Percentiles rank a stretch among this genome's conserved stretches.
Evolutionary conservation across 345 rosid species (phyloP).

Genomic region (Eucalyptus marginata): DNA sequence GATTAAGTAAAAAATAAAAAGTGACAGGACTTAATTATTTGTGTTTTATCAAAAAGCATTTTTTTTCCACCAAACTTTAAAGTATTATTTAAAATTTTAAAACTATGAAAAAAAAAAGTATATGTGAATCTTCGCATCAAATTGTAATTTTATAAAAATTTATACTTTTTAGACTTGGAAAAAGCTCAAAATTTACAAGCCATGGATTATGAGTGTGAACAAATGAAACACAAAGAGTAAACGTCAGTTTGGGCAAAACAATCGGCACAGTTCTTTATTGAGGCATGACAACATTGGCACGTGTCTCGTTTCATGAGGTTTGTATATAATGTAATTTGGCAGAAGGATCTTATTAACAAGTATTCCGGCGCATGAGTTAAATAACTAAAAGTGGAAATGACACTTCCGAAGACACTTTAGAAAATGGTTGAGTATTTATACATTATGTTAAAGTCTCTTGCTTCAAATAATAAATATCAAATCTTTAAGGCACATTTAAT

Average conservation of each 20-base stretch:
- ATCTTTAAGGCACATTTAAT: not conserved
- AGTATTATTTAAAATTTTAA: too few species aligned
- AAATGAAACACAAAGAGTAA: too few species aligned
- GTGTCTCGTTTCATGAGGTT: not conserved
- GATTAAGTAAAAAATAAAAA: not conserved
- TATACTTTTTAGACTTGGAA: not conserved
- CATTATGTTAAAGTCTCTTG: not conserved
- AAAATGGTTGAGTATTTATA: not conserved
- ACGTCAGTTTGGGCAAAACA: too few species aligned
- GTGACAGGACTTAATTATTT: not conserved
- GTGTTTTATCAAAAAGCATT: not conserved
- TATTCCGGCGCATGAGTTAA: not conserved
- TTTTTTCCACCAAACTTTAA: not conserved
- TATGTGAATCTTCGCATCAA: accelerated
- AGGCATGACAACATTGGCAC: too few species aligned
- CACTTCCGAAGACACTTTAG: not conserved
- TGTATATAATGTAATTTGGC: not conserved
- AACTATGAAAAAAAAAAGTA: not conserved
- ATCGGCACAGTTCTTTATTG: too few species aligned
- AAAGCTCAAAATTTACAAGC: too few species aligned
- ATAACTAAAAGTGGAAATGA: not conserved
- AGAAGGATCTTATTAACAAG: not conserved
- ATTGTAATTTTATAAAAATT: not conserved
- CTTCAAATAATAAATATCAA: not conserved
- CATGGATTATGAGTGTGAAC: too few species aligned